phyloP scores from a whole-genome alignment of 2,329 filamentous ascomycete genomes.

The Incumbomyces delicatus region DNA sequence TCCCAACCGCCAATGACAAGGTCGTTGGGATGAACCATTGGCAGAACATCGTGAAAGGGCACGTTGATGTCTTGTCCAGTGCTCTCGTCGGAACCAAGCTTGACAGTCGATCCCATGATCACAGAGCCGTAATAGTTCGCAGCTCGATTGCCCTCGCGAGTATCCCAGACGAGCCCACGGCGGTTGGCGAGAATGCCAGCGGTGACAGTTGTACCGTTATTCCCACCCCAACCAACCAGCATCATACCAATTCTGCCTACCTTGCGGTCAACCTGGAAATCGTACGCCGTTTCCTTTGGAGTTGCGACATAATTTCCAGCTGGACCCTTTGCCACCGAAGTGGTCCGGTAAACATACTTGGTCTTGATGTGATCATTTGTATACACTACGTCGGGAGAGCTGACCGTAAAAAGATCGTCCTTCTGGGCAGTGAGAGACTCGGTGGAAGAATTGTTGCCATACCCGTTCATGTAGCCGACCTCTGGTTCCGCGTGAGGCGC shows the following conservation, averaged over 20 bases:
- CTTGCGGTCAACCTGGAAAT: conserved; percentile 95
- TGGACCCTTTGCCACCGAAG: conserved; percentile 60
- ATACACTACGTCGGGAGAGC: conserved; percentile 88
- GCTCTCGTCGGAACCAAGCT: conserved; percentile 78
- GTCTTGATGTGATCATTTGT: conserved; percentile 79
- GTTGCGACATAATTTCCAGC: conserved; percentile 72
- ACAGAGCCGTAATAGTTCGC: conserved; percentile 99
- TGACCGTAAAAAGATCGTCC: conserved; percentile 68
- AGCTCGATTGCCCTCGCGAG: conserved; percentile 71
- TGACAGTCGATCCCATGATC: conserved; percentile 94
- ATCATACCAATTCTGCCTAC: conserved; percentile 92
- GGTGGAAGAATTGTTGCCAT: conserved; percentile 26
- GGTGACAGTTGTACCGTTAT: conserved; percentile 95
- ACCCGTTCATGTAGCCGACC: conserved; percentile 48
- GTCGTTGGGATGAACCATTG: conserved; percentile 96
- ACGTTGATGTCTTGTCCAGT: conserved; percentile 89
- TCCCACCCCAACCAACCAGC: conserved; percentile 95
- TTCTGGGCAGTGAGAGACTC: conserved; percentile 18
- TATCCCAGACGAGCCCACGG: conserved; percentile 78
- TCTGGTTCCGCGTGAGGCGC: conserved; percentile 74
- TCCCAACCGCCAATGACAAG: conserved; percentile 95
- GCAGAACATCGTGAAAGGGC: conserved; percentile 85
- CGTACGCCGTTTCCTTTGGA: conserved; percentile 81
- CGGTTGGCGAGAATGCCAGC: conserved; percentile 96
- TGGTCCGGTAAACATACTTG: conserved; percentile 95